Evolutionary conservation across 768 basidiomycete species (phyloP).

Genomic region (Tricholoma flavovirens): DNA sequence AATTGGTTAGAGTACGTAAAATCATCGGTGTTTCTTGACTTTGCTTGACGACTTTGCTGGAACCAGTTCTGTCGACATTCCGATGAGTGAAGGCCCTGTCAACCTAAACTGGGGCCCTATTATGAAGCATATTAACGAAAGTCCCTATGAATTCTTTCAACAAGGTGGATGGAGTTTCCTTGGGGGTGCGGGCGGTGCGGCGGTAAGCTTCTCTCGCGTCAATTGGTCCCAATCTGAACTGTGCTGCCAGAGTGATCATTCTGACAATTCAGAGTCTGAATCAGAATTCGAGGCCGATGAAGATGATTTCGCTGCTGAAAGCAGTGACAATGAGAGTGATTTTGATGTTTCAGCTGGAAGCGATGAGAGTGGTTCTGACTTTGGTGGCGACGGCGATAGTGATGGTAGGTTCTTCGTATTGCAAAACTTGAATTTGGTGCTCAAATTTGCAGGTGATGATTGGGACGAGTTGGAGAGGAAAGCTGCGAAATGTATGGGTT

Average conservation of each 20-base stretch:
- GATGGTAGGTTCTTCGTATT: slow-evolving; percentile 43
- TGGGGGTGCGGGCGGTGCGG: slow-evolving; percentile 61
- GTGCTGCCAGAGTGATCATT: slow-evolving; percentile 31
- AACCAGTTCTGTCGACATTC: slow-evolving; percentile 91
- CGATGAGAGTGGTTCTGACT: slow-evolving; percentile 62
- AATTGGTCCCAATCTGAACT: background rate
- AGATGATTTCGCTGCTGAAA: slow-evolving; percentile 48
- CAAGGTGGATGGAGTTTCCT: slow-evolving; percentile 96
- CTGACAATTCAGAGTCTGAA: slow-evolving; percentile 42
- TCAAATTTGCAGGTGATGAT: slow-evolving; percentile 59
- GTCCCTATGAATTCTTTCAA: slow-evolving; percentile 92
- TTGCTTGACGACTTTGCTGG: slow-evolving; percentile 5
- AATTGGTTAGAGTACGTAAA: slow-evolving; percentile 92
- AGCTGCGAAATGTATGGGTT: slow-evolving; percentile 75
- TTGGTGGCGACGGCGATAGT: slow-evolving; percentile 47
- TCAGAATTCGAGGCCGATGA: slow-evolving; percentile 53
- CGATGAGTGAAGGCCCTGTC: slow-evolving; percentile 91
- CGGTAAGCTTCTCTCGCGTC: slow-evolving; percentile 39
- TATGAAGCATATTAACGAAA: slow-evolving; percentile 98
- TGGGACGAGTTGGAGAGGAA: slow-evolving; percentile 96
- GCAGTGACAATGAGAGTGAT: slow-evolving; percentile 58
- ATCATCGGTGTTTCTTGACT: background rate
- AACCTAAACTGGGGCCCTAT: slow-evolving; percentile 98
- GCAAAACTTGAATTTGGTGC: slow-evolving; percentile 3
- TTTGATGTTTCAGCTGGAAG: slow-evolving; percentile 65